Evolutionary conservation across 257 asterid species (phyloP).

Genomic region (Linaria vulgaris): DNA sequence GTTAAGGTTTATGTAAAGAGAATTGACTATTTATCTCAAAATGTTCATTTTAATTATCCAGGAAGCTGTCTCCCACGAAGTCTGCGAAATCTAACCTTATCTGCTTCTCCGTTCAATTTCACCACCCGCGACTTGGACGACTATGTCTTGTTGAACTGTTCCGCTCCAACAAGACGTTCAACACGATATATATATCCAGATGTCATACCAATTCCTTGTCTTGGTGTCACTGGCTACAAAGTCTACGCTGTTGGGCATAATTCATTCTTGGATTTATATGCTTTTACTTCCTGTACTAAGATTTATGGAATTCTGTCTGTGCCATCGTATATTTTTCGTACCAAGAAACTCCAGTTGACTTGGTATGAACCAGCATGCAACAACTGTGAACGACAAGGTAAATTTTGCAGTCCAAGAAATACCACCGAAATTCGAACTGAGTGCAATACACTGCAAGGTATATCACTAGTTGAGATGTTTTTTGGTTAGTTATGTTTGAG

Average conservation of each 20-base stretch:
- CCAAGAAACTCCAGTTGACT: conserved; percentile 11
- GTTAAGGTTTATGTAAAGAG: conserved; percentile 21
- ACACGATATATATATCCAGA: too few species aligned
- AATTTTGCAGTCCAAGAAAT: conserved; percentile 24
- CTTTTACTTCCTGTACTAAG: conserved; percentile 8
- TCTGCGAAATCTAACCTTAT: conserved; percentile 21
- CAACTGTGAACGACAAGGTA: conserved; percentile 36
- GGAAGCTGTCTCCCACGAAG: conserved; percentile 20
- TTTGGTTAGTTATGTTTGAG: too few species aligned
- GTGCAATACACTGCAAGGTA: conserved; percentile 22
- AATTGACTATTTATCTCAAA: conserved; percentile 20
- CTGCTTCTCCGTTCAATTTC: conserved; percentile 25
- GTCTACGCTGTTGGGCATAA: not conserved
- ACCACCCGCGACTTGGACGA: not conserved
- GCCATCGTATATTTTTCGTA: not conserved
- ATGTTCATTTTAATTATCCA: conserved; percentile 9
- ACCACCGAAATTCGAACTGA: conserved; percentile 7
- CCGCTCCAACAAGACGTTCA: not conserved
- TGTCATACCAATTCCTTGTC: not conserved
- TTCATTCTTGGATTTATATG: not conserved
- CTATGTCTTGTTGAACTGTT: conserved; percentile 8
- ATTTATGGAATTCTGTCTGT: conserved; percentile 1
- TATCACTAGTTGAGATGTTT: not conserved
- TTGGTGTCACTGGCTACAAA: conserved; percentile 17
- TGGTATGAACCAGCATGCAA: conserved; percentile 57